Percentiles rank a stretch among this genome's conserved stretches.
phyloP scores from a whole-genome alignment of 139 green algal species.

The Chlorella sorokiniana region DNA sequence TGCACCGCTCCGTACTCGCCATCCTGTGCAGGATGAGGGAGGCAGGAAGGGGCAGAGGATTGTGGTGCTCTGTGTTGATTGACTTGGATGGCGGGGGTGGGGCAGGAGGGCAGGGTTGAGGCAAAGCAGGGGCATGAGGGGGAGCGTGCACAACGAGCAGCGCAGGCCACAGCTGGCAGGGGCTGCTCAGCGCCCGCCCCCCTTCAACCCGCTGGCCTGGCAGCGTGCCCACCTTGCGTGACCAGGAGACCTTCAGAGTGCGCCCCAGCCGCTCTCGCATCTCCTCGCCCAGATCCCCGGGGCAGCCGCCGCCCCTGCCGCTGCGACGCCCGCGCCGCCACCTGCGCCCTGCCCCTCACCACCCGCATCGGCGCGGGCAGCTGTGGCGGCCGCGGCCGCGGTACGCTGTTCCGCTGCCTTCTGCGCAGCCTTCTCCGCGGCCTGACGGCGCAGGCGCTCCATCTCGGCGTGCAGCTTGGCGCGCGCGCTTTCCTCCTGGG shows the following conservation, averaged over 20 bases:
- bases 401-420: conserved; percentile 25
- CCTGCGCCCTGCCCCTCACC: neutral
- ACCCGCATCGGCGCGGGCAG: conserved; percentile 9
- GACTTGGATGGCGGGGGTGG: neutral
- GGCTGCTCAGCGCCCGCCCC: neutral
- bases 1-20: conserved; percentile 37
- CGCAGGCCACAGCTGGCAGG: neutral
- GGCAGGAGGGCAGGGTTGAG: neutral
- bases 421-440: conserved; percentile 37
- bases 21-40: neutral
- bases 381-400: neutral
- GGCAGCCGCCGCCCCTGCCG: conserved; percentile 2
- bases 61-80: neutral
- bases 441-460: conserved; percentile 57
- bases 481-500: conserved; percentile 37
- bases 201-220: neutral
- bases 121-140: neutral
- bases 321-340: neutral
- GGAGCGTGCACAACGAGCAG: neutral
- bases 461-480: conserved; percentile 59
- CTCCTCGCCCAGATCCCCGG: conserved; percentile 2
- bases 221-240: conserved; percentile 10
- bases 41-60: neutral
- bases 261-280: conserved; percentile 50
- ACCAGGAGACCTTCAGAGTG: conserved; percentile 73